These are phyloP conservation scores for Setaria viridis DNA, from an alignment of 202 grass and related monocot genomes.

Conservation along the genomic window DNA sequence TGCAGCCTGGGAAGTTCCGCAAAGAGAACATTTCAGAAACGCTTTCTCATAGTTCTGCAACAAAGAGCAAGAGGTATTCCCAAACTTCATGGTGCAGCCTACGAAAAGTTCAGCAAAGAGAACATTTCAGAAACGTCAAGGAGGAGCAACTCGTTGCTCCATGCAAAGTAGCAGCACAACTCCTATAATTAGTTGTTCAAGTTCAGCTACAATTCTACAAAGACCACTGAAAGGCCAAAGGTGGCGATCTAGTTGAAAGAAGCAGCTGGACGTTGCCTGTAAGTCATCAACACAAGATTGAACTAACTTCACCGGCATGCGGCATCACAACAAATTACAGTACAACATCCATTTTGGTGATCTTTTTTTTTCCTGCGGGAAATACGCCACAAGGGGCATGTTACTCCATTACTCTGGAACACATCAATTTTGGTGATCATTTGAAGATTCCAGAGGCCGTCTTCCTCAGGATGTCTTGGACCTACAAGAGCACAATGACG, in stretches of 20 bases:
- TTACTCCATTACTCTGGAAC: neutral
- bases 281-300: conserved; percentile 2
- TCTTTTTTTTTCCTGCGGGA: neutral
- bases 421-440: conserved; percentile 34
- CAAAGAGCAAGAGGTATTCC: neutral
- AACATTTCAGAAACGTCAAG: neutral
- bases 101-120: neutral
- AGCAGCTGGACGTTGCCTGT: conserved; percentile 22
- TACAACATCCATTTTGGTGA: neutral
- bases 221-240: neutral
- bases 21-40: neutral
- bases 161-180: neutral
- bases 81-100: neutral
- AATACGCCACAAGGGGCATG: neutral
- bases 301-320: neutral
- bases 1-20: neutral
- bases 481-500: conserved; percentile 42
- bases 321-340: neutral
- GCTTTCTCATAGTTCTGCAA: neutral
- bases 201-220: conserved; percentile 8
- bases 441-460: conserved; percentile 70
- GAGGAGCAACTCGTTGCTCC: conserved; percentile 14
- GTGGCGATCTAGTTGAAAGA: neutral
- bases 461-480: conserved; percentile 61
- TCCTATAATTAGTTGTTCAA: conserved; percentile 1